phyloP scores from a whole-genome alignment of 1,139 yeast species.

The Pichia sp. region DNA sequence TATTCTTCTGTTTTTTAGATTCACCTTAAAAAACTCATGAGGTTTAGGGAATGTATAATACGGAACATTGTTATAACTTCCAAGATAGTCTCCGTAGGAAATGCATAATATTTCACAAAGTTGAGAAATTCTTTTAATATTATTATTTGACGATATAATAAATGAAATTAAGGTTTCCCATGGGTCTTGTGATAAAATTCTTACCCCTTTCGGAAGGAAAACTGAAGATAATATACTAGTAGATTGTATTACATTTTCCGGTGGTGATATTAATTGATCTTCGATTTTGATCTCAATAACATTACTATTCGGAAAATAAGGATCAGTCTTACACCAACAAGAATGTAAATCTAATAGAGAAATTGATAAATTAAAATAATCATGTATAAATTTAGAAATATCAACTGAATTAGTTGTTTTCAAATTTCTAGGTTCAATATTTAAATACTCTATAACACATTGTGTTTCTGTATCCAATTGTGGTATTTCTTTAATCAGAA shows the following conservation, averaged over 20 bases:
- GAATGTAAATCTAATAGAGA: slow-evolving; percentile 47
- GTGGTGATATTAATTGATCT: slow-evolving; percentile 16
- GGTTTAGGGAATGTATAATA: slow-evolving; percentile 78
- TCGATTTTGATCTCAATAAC: neutral
- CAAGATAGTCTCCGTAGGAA: slow-evolving; percentile 63
- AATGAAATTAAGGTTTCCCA: slow-evolving; percentile 92
- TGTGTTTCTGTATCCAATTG: slow-evolving; percentile 11
- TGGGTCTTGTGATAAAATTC: slow-evolving; percentile 88
- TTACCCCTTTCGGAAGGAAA: slow-evolving; percentile 51
- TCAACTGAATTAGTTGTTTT: slow-evolving; percentile 26
- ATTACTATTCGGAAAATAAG: slow-evolving; percentile 33
- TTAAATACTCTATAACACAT: slow-evolving; percentile 5
- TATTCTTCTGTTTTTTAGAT: neutral
- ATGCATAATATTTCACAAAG: slow-evolving; percentile 82
- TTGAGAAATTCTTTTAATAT: slow-evolving; percentile 85
- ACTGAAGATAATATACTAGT: slow-evolving; percentile 23
- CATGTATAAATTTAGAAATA: slow-evolving; percentile 4
- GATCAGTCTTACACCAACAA: slow-evolving; percentile 58
- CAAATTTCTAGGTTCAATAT: slow-evolving; percentile 20
- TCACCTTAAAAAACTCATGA: slow-evolving; percentile 34
- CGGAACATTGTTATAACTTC: slow-evolving; percentile 46
- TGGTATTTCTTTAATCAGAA: slow-evolving; percentile 36
- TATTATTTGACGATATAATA: slow-evolving; percentile 93
- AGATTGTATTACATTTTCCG: slow-evolving; percentile 5
- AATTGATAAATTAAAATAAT: slow-evolving; percentile 65